Evolutionary conservation across 768 basidiomycete species (phyloP).

Genomic region (Auricularia sp.): DNA sequence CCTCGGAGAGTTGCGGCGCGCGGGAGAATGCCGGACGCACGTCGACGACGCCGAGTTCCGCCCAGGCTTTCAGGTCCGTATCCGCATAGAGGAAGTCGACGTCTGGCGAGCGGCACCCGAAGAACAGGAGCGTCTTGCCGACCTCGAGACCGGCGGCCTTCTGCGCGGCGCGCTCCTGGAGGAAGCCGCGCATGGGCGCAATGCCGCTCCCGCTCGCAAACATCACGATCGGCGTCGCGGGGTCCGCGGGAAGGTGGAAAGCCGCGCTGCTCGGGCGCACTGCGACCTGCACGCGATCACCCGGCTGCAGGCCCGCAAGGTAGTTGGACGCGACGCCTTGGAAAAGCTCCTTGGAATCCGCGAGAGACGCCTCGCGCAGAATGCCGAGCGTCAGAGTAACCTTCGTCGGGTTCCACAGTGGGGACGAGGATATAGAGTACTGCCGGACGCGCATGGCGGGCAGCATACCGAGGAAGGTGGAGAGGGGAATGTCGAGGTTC

Average conservation of each 20-base stretch:
- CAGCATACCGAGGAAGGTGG: conserved; percentile 30
- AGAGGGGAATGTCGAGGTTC: conserved; percentile 27
- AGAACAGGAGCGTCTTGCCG: conserved; percentile 34
- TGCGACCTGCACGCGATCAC: conserved; percentile 33
- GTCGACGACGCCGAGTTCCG: conserved; percentile 31
- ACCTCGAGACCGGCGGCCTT: conserved; percentile 33
- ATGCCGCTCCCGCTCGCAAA: conserved; percentile 39
- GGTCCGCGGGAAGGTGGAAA: conserved; percentile 38
- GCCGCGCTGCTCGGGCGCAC: conserved; percentile 28
- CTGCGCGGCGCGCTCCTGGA: conserved; percentile 41
- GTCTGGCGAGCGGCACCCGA: conserved; percentile 33
- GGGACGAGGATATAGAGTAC: conserved; percentile 42
- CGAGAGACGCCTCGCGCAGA: conserved; percentile 27
- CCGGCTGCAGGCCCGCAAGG: conserved; percentile 29
- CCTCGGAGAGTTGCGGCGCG: conserved; percentile 18
- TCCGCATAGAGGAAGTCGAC: conserved; percentile 35
- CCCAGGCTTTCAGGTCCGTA: conserved; percentile 34
- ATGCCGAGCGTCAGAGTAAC: conserved; percentile 38
- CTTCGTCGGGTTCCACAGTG: conserved; percentile 31
- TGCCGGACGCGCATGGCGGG: conserved; percentile 39
- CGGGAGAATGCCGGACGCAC: conserved; percentile 34
- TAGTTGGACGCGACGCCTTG: conserved; percentile 39
- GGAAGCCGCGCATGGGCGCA: conserved; percentile 41
- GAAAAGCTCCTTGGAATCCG: conserved; percentile 25
- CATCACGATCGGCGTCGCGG: conserved; percentile 31